A percentile compares a stretch with the other conserved stretches of the same genome.
phyloP scores from a whole-genome alignment of 2,329 filamentous ascomycete species.

The Elsinoe necatrix region DNA sequence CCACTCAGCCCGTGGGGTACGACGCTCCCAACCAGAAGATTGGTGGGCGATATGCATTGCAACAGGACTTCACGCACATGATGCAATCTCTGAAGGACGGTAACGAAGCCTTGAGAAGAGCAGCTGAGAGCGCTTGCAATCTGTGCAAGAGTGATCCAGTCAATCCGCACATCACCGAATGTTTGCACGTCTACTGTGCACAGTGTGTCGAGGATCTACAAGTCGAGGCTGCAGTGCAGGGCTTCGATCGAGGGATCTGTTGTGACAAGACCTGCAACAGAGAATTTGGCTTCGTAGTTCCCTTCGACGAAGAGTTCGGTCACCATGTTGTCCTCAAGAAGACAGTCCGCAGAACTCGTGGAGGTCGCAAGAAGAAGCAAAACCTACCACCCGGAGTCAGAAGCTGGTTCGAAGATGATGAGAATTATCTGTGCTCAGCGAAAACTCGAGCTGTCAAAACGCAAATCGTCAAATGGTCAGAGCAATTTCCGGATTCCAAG shows the following conservation, averaged over 20 bases:
- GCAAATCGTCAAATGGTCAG: conserved; percentile 38
- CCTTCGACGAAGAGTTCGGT: not conserved
- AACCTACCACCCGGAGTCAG: conserved; percentile 5
- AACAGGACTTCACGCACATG: conserved; percentile 35
- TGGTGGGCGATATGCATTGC: conserved; percentile 18
- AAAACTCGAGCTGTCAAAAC: conserved; percentile 41
- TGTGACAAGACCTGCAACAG: not conserved
- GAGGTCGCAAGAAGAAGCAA: conserved; percentile 20
- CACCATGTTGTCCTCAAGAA: not conserved
- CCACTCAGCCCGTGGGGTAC: not conserved
- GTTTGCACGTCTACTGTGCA: conserved; percentile 49
- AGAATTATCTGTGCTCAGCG: conserved; percentile 35
- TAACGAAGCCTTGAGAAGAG: conserved; percentile 15
- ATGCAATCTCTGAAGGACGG: conserved; percentile 30
- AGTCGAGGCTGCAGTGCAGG: conserved; percentile 22
- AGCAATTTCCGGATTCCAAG: conserved; percentile 42
- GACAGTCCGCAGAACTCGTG: conserved; percentile 20
- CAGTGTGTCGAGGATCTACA: conserved; percentile 37
- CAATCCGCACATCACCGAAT: conserved; percentile 41
- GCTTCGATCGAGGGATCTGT: not conserved
- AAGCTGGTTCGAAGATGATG: conserved; percentile 33
- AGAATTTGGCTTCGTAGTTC: conserved; percentile 22
- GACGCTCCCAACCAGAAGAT: not conserved
- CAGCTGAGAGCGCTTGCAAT: not conserved
- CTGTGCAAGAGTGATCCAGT: conserved; percentile 35